Base-by-base conservation (phyloP, 768 basidiomycete genomes). In the Xanthoconium purpureum region DNA sequence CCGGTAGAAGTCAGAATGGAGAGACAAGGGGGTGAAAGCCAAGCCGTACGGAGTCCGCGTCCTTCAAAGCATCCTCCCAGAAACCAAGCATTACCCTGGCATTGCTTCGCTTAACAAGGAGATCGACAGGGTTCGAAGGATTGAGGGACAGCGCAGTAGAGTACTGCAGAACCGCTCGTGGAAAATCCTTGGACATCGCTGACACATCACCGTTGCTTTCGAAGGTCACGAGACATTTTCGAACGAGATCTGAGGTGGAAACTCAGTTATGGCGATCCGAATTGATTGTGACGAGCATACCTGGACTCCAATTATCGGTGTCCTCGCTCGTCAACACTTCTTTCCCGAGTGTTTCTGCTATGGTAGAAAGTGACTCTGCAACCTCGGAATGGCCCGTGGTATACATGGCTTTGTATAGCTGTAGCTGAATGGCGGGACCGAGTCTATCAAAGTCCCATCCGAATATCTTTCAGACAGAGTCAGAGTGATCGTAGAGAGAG, bases 101-200 rank as follows among this genome's bases (percentile, higher is more conserved):
- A 17, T 14, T 48, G 43, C 61, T 59, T 28, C 56, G 56, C 20
- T 59, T 43, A 3, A 62, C 49, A 28, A 63, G 24, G 4, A 59
- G 46, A 35, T 37, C 18, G 1, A 17, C 47, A 1, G 24, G 47
- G 6, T 48, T 20, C 14, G 15, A 1, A 0, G 45, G 45, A 5
- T 46, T 33, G 10, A 46, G 32, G 17, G 45, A 32, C n/a, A 46
- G 15, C 10, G 45, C 45, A 10, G 45, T 18, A 5, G 45, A 46
- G 9, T 46, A 46, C 3, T 46, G 53, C 6, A 18, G 8, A 20
- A 59, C 38, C 3, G 62, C 61, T 17, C 15, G 30, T 24, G 14
- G 52, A 15, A 17, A 40, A 13, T 55, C 28, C 6, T 38, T 14
- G 15, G 50, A 36, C 15, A n/a, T 11, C 9, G 49, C 0, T 8